Conservation (phyloP, 2,329 filamentous ascomycete species). For the Xylaria sp. region DNA sequence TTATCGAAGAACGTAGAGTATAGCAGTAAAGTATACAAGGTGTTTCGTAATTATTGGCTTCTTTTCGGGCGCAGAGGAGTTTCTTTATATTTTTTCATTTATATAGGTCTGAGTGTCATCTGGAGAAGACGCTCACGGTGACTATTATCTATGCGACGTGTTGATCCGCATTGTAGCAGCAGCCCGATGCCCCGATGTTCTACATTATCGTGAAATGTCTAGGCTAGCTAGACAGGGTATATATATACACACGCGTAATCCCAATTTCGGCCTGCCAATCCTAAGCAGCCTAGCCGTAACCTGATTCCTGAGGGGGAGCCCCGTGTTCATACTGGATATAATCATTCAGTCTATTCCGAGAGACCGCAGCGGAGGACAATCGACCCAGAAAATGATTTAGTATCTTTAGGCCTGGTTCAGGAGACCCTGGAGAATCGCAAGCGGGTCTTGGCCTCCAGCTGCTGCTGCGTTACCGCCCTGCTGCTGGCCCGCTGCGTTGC, state of each 20-base stretch:
- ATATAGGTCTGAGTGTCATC: background rate
- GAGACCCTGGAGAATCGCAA: conserved; percentile 18
- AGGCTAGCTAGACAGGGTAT: conserved; percentile 34
- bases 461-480: background rate
- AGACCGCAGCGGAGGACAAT: too few relatives aligned
- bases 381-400: too few relatives aligned
- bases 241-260: conserved; percentile 5
- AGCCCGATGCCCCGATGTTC: background rate
- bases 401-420: conserved; percentile 23
- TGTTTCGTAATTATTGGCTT: background rate
- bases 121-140: background rate
- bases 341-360: background rate
- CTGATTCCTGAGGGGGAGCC: conserved; percentile 1
- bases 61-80: background rate
- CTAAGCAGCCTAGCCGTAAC: conserved; percentile 6
- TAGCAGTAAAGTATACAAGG: background rate
- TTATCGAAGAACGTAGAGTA: background rate
- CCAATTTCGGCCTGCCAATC: conserved; percentile 8
- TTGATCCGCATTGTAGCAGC: background rate
- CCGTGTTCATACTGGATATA: background rate
- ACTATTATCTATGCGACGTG: background rate
- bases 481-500: background rate
- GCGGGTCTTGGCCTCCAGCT: conserved; percentile 13
- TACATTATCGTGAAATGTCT: conserved; percentile 17
- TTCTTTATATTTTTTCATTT: background rate